Base-by-base conservation (phyloP, 1,139 yeast genomes). In the Debaryomycetaceae sp. region DNA sequence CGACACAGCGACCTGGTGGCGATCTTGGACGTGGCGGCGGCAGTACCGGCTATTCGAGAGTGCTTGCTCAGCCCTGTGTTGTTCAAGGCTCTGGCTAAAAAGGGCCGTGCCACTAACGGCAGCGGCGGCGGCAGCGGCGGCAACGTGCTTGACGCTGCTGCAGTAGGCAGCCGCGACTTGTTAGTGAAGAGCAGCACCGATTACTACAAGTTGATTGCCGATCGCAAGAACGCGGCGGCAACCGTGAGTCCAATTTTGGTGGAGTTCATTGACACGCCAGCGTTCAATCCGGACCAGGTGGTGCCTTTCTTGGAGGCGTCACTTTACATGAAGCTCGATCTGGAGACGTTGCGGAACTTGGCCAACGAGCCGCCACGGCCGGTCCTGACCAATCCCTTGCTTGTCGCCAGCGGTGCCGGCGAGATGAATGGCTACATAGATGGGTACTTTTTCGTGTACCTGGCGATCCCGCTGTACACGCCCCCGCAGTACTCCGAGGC, bases 241-340 rank as follows among this genome's bases (percentile, higher is more conserved):
- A 16, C n/a, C 14, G 58, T 73, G 9, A 61, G 82, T 0, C 84
- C 88, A 1, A 71, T 81, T 6, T 51, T 77, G 21, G 61, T 80
- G 4, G 93, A 83, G 45, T 56, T 82, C 24, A 74, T 82, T 3
- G 93, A 83, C 45, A 78, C 89, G 0, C 86, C 88, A 0, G 75
- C 81, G 2, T 80, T 77, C 48, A 72, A 76, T 30, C 73, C 81
- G 2, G 73, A 71, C 29, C 74, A 71, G 45, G 71, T 78, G 18
- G 83, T 83, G 5, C 93, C 93, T 1, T 83, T 82, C 43, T 52
- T 83, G 22, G 91, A 83, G 44, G 78, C 80, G 3, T 79, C 88
- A 1, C 44, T 83, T 13, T 79, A 80, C 46, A 61, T 78, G 24
- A 68, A 76, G 39, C 49, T 83, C 26, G 82, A 78, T 28, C 71